These are phyloP conservation scores for Apophysomyces variabilis DNA, from an alignment of 371 early-diverging fungal species.

Conservation along the genomic window DNA sequence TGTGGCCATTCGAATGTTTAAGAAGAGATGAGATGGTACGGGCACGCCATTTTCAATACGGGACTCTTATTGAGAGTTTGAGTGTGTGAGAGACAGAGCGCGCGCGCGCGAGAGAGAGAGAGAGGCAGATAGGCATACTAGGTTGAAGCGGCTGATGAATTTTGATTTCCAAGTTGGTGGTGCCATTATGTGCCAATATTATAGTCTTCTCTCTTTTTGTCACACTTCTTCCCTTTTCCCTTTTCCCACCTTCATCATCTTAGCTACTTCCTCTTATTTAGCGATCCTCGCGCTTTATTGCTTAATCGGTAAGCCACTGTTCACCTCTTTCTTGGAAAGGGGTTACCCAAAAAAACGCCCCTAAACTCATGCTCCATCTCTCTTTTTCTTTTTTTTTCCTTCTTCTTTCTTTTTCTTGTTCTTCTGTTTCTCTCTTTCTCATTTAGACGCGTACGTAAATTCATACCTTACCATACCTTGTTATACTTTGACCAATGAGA, in stretches of 20 bases:
- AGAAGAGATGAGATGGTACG: too few relatives aligned
- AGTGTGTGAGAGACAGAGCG: too few relatives aligned
- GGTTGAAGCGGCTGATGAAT: too few relatives aligned
- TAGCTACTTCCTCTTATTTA: neutral
- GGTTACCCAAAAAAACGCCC: conserved; percentile 6
- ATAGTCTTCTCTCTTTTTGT: neutral
- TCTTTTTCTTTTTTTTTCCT: conserved; percentile 5
- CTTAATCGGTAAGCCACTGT: conserved; percentile 11
- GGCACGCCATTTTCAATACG: too few relatives aligned
- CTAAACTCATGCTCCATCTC: conserved; percentile 11
- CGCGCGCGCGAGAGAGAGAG: too few relatives aligned
- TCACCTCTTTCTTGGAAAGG: conserved; percentile 6
- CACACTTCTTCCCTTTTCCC: neutral
- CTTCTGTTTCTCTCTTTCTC: neutral
- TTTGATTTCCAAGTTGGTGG: too few relatives aligned
- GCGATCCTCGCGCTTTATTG: conserved; percentile 7
- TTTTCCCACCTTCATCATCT: conserved; percentile 8
- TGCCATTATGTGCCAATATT: too few relatives aligned
- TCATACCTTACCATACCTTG: conserved; percentile 18
- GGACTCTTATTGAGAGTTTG: too few relatives aligned
- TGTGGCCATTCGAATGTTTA: too few relatives aligned
- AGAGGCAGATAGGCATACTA: too few relatives aligned
- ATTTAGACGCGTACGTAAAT: conserved; percentile 1
- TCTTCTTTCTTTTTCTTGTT: conserved; percentile 7
- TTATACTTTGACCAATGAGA: conserved; percentile 43